Percentiles rank a stretch among this genome's conserved stretches.
Conservation (phyloP, 257 asterid genomes). For the Ilex asprella region DNA sequence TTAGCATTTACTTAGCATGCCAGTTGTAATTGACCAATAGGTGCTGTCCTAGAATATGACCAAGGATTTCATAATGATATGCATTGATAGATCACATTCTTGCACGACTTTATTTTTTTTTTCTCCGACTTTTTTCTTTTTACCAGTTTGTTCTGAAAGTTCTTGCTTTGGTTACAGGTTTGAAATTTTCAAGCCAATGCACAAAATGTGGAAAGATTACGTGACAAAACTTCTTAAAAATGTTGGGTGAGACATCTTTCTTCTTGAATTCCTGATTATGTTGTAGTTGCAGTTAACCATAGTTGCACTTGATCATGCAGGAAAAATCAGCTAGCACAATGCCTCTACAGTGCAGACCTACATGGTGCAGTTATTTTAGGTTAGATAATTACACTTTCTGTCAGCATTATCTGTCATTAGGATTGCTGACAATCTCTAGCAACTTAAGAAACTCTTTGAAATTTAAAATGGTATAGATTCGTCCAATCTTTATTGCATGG, state of each 20-base stretch:
- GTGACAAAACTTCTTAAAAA: slow-evolving; percentile 51
- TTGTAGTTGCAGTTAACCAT: slow-evolving; percentile 8
- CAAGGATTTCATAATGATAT: not conserved
- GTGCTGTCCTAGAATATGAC: too few relatives aligned
- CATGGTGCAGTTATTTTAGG: slow-evolving; percentile 85
- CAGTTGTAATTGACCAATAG: too few relatives aligned
- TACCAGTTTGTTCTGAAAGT: slow-evolving; percentile 6
- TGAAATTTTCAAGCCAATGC: slow-evolving; percentile 69
- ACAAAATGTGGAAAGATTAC: slow-evolving; percentile 77
- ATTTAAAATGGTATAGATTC: too few relatives aligned
- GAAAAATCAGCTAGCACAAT: slow-evolving; percentile 72
- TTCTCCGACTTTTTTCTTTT: too few relatives aligned
- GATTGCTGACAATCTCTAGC: too few relatives aligned
- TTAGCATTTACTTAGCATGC: too few relatives aligned
- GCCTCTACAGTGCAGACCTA: slow-evolving; percentile 66
- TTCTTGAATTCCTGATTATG: slow-evolving; percentile 6
- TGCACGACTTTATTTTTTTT: not conserved
- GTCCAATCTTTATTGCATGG: slow-evolving; percentile 1
- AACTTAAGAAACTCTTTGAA: too few relatives aligned
- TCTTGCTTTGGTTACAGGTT: slow-evolving; percentile 36
- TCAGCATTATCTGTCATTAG: too few relatives aligned
- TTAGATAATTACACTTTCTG: not conserved
- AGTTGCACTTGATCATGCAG: slow-evolving; percentile 37
- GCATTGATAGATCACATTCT: not conserved
- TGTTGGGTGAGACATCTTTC: slow-evolving; percentile 43